Evolutionary conservation across 148 eudicot genomes (phyloP).

Genomic region (Silene latifolia): DNA sequence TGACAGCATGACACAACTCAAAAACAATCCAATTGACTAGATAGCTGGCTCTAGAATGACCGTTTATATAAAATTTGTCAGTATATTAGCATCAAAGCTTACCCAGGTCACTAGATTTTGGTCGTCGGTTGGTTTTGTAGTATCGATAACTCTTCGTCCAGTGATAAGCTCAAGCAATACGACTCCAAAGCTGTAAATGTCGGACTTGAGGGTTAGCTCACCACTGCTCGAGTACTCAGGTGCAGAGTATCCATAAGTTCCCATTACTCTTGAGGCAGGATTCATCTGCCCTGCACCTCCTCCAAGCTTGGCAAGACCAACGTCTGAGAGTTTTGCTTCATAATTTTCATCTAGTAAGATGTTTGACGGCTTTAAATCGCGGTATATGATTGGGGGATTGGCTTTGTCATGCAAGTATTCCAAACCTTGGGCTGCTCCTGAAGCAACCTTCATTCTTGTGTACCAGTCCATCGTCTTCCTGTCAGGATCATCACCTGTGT

Average conservation of each 20-base stretch:
- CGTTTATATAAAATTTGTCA: too few relatives aligned
- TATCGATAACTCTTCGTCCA: slow-evolving; percentile 56
- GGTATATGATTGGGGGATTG: slow-evolving; percentile 52
- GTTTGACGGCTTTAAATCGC: slow-evolving; percentile 55
- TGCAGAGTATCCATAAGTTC: slow-evolving; percentile 58
- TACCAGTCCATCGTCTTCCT: slow-evolving; percentile 49
- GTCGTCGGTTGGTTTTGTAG: slow-evolving; percentile 45
- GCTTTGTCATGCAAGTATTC: slow-evolving; percentile 60
- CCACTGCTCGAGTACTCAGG: slow-evolving; percentile 60
- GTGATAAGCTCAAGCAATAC: slow-evolving; percentile 59
- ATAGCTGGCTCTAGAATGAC: background rate
- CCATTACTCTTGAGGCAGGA: slow-evolving; percentile 56
- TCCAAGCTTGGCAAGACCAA: slow-evolving; percentile 57
- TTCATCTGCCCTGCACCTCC: slow-evolving; percentile 33
- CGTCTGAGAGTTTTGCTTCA: slow-evolving; percentile 55
- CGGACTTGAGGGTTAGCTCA: slow-evolving; percentile 54
- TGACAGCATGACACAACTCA: background rate
- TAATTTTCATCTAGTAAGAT: slow-evolving; percentile 45
- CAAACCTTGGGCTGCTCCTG: slow-evolving; percentile 54
- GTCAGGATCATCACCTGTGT: slow-evolving; percentile 35
- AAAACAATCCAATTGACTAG: background rate
- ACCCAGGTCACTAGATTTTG: slow-evolving; percentile 71
- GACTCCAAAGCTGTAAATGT: slow-evolving; percentile 64
- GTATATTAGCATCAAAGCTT: slow-evolving; percentile 2
- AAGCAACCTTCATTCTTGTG: slow-evolving; percentile 64